Base-by-base conservation (phyloP, 306 rosid genomes). In the Luffa aegyptiaca region DNA sequence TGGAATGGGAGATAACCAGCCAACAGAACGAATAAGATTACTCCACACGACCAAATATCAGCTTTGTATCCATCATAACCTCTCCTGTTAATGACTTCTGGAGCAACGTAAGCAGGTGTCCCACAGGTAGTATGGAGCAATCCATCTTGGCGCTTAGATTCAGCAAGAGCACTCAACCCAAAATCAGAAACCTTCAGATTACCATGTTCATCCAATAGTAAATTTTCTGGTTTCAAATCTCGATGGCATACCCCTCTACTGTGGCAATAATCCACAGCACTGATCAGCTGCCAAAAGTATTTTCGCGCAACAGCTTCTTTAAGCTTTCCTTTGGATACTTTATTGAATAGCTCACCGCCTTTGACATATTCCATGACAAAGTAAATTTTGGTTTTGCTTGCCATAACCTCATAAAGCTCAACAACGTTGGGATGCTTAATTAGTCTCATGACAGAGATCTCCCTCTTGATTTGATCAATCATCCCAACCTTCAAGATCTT, bases 1-100 rank as follows among this genome's bases (percentile, higher is more conserved):
- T 84, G 94, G 84, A 96, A 96, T 8, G 99, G 99, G 79, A 93
- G 97, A 88, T 83, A 90, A 42, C 99, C 98, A 35, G 99, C 97
- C 86, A 96, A 82, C 2, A 96, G 90, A 86, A 89, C 99, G 75
- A 36, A 96, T 83, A 96, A 85, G 86, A 96, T 82, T 87, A 96
- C 99, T 74, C 99, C 99, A 46, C 97, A 93, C 1, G 99, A 96
- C 99, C 99, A 96, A 77, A 93, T 89, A 87, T 96, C 99, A 63
- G 99, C 93, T 87, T 93, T 96, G 69, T 79, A 6, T 41, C 99
- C 99, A 76, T 93, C 98, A 63, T 96, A 96, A 39, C 98, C 99
- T 76, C 73, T 90, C 85, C 99, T 82, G 87, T 79, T 89, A 56
- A 96, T 93, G 65, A 96, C 92, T 87, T 96, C 99, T 4, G 99